A percentile compares a stretch with the other conserved stretches of the same genome.
Conservation (phyloP, 441 rosid genomes). For the Rhodomyrtus psidioides region DNA sequence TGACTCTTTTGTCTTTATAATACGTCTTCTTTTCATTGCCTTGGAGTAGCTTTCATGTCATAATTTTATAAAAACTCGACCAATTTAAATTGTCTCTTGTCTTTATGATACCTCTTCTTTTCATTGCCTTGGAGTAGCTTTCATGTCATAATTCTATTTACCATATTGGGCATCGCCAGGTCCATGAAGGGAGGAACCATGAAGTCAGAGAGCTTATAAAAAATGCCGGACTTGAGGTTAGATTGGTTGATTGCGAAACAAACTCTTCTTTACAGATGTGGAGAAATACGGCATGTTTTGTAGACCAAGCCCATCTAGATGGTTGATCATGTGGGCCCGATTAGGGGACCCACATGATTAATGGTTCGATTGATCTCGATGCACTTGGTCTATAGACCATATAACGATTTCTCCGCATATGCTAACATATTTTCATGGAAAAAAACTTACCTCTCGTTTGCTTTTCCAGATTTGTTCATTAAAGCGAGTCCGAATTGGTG, state of each 20-base stretch:
- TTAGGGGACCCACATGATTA: background rate
- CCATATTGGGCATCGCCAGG: slow-evolving; percentile 32
- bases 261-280: background rate
- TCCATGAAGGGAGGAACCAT: slow-evolving; percentile 93
- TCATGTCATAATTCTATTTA: background rate
- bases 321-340: background rate
- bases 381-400: background rate
- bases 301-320: background rate
- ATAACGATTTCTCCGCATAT: background rate
- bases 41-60: background rate
- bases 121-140: background rate
- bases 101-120: too few species aligned
- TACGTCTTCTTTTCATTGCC: background rate
- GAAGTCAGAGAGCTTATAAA: slow-evolving; percentile 92
- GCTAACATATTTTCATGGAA: background rate
- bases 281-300: background rate
- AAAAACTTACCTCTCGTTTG: background rate
- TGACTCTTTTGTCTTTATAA: background rate
- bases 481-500: slow-evolving; percentile 77
- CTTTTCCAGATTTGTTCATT: slow-evolving; percentile 57
- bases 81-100: too few species aligned
- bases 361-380: background rate
- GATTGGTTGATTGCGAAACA: slow-evolving; percentile 12
- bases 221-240: slow-evolving; percentile 88
- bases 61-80: background rate